A percentile compares a stretch with the other conserved stretches of the same genome.
Evolutionary conservation across 1,284 basidiomycete genomes (phyloP).

Genomic region (Coriolopsis trogii): DNA sequence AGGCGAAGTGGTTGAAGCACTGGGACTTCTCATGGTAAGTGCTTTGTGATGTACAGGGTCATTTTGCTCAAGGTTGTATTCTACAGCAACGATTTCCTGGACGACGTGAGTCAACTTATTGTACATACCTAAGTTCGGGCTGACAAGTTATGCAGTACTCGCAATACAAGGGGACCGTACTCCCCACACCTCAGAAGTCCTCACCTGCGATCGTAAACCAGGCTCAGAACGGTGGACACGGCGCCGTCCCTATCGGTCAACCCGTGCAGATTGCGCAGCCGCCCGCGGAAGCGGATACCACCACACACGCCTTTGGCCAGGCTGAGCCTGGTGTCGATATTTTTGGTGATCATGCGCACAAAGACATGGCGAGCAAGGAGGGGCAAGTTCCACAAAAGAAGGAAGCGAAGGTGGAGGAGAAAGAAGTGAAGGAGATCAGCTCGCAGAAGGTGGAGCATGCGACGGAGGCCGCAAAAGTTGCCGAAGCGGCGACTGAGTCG

Average conservation of each 20-base stretch:
- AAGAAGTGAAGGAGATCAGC: slow-evolving; percentile 8
- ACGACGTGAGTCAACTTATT: slow-evolving; percentile 49
- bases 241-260: slow-evolving; percentile 48
- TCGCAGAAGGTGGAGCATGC: slow-evolving; percentile 5
- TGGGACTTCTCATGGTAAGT: slow-evolving; percentile 96
- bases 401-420: slow-evolving; percentile 8
- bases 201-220: slow-evolving; percentile 37
- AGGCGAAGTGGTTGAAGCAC: slow-evolving; percentile 83
- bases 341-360: slow-evolving; percentile 48
- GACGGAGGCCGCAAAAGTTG: slow-evolving; percentile 3
- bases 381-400: slow-evolving; percentile 15
- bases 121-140: not conserved
- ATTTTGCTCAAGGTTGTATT: not conserved
- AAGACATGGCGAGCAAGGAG: slow-evolving; percentile 24
- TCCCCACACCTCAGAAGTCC: slow-evolving; percentile 43
- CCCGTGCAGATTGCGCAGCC: slow-evolving; percentile 24
- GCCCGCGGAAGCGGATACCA: slow-evolving; percentile 33
- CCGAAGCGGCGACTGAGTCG: not conserved
- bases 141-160: slow-evolving; percentile 46
- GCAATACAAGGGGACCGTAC: slow-evolving; percentile 45
- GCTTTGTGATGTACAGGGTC: not conserved
- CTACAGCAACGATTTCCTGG: slow-evolving; percentile 61
- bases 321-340: slow-evolving; percentile 71
- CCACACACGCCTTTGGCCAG: slow-evolving; percentile 48
- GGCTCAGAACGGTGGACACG: slow-evolving; percentile 36